A percentile compares a stretch with the other conserved stretches of the same genome.
phyloP scores from a whole-genome alignment of 768 basidiomycete species.

The Suillus tomentosus region DNA sequence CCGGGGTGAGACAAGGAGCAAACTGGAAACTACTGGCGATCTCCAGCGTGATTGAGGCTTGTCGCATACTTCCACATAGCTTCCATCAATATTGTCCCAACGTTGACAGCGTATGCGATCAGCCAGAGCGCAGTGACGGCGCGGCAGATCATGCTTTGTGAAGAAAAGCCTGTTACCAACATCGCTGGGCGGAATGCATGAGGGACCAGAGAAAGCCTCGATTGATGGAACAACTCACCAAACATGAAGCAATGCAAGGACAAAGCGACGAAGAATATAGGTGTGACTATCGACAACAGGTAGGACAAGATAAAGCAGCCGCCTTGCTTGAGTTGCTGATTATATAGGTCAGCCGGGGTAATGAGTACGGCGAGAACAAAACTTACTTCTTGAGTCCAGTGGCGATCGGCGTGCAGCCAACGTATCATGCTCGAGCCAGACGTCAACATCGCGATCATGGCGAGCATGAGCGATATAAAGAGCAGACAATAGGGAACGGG shows the following conservation, averaged over 20 bases:
- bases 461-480: neutral
- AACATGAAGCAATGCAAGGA: neutral
- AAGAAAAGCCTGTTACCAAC: neutral
- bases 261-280: no score
- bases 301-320: neutral
- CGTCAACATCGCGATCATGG: neutral
- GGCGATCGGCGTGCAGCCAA: neutral
- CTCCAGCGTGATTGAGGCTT: neutral
- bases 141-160: neutral
- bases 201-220: no score
- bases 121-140: neutral
- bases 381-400: neutral
- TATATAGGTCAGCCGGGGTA: neutral
- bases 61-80: neutral
- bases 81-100: neutral
- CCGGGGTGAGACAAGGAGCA: neutral
- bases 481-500: neutral
- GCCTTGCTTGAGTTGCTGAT: neutral
- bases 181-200: neutral
- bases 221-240: neutral
- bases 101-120: neutral
- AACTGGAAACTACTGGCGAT: neutral
- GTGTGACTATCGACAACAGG: neutral
- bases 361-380: rapidly evolving
- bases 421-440: slow-evolving; percentile 3